Conservation (phyloP, 2,329 filamentous ascomycete genomes). For the Fusarium keratoplasticum region DNA sequence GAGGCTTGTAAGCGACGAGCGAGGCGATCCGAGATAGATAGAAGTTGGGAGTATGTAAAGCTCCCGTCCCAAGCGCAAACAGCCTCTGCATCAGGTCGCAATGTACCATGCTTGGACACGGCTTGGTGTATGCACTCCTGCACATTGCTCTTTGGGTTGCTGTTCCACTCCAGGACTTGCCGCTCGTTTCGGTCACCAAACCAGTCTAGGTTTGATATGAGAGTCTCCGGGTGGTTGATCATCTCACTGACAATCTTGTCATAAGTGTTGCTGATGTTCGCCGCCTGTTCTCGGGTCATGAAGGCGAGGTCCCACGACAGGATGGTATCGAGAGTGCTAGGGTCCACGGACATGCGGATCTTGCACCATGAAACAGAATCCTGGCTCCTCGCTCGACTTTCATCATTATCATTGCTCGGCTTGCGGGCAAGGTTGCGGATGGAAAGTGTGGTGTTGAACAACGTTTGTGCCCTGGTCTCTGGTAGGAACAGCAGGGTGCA, state of each 20-base stretch:
- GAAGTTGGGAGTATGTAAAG: conserved; percentile 55
- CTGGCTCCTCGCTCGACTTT: neutral
- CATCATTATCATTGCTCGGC: conserved; percentile 39
- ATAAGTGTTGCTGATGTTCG: conserved; percentile 62
- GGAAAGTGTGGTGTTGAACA: conserved; percentile 60
- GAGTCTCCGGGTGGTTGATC: conserved; percentile 51
- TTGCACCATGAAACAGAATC: conserved; percentile 25
- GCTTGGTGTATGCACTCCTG: conserved; percentile 58
- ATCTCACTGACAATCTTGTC: conserved; percentile 60
- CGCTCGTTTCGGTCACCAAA: conserved; percentile 64
- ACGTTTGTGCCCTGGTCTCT: conserved; percentile 32
- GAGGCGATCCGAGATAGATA: conserved; percentile 52
- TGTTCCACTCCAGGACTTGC: conserved; percentile 55
- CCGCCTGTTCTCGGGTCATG: conserved; percentile 55
- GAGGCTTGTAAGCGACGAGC: conserved; percentile 39
- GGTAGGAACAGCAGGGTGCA: neutral
- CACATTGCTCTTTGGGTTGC: conserved; percentile 22
- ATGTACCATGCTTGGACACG: conserved; percentile 51
- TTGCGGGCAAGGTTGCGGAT: conserved; percentile 28
- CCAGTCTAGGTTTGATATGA: conserved; percentile 57
- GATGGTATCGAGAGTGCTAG: conserved; percentile 20
- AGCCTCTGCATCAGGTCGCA: conserved; percentile 50
- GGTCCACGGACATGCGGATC: conserved; percentile 33
- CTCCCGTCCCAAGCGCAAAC: conserved; percentile 59
- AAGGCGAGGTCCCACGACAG: conserved; percentile 53